Evolutionary conservation across 441 rosid genomes (phyloP).

Genomic region (Breynia disticha): DNA sequence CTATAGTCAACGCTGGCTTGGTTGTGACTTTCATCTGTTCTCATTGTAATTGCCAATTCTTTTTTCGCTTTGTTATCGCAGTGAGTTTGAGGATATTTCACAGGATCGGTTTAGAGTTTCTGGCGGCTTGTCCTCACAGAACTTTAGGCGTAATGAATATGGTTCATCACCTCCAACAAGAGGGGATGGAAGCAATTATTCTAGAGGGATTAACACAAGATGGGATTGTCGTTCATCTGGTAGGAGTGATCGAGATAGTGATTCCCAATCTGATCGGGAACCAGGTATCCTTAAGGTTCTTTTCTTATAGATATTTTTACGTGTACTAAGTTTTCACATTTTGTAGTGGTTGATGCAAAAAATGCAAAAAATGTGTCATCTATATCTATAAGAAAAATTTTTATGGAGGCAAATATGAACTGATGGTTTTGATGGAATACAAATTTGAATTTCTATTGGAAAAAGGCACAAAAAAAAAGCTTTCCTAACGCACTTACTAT

Average conservation of each 20-base stretch:
- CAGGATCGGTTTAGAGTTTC: slow-evolving; percentile 55
- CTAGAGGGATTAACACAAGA: slow-evolving; percentile 59
- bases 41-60: slow-evolving; percentile 6
- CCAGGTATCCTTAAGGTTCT: slow-evolving; percentile 40
- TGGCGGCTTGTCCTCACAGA: slow-evolving; percentile 46
- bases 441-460: too few relatives aligned
- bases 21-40: not conserved
- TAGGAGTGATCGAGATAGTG: slow-evolving; percentile 67
- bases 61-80: slow-evolving; percentile 18
- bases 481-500: too few relatives aligned
- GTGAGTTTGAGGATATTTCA: slow-evolving; percentile 59
- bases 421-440: too few relatives aligned
- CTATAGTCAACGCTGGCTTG: not conserved
- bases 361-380: too few relatives aligned
- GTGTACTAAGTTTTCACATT: not conserved
- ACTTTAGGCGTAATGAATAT: slow-evolving; percentile 63
- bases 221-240: slow-evolving; percentile 88
- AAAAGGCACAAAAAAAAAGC: too few relatives aligned
- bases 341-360: too few relatives aligned
- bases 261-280: slow-evolving; percentile 68
- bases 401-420: too few relatives aligned
- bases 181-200: slow-evolving; percentile 54
- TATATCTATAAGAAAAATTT: too few relatives aligned
- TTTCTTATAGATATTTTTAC: not conserved
- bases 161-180: slow-evolving; percentile 86